Percentiles rank a stretch among this genome's conserved stretches.
Evolutionary conservation across 768 basidiomycete genomes (phyloP).

Genomic region (Russula sp.): DNA sequence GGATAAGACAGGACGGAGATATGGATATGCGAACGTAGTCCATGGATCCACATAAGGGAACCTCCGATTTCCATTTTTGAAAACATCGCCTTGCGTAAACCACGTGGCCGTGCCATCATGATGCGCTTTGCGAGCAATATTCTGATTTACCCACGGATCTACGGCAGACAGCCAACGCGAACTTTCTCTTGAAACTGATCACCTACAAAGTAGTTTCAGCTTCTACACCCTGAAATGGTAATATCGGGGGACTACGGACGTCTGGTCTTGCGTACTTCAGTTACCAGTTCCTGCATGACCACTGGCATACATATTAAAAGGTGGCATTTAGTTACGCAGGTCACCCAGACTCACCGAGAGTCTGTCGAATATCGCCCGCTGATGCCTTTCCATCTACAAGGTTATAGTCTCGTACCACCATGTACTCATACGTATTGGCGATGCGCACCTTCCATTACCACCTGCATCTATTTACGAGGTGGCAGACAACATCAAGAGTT

Average conservation of each 20-base stretch:
- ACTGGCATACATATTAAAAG: too few relatives aligned
- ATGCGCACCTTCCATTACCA: background rate
- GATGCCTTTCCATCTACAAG: background rate
- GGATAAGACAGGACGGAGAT: background rate
- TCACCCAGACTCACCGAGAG: background rate
- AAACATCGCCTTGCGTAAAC: background rate
- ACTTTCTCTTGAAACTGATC: background rate
- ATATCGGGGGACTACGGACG: background rate
- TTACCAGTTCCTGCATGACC: too few relatives aligned
- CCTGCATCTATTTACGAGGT: background rate
- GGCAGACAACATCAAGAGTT: background rate
- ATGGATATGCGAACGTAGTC: background rate
- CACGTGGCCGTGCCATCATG: background rate
- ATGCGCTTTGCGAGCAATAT: background rate
- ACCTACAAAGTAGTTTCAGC: background rate
- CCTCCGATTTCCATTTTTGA: background rate
- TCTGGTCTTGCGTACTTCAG: too few relatives aligned
- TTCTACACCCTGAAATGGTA: background rate
- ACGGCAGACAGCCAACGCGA: background rate
- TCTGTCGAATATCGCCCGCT: background rate
- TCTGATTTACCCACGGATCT: background rate
- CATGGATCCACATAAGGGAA: background rate
- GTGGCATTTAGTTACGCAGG: too few relatives aligned
- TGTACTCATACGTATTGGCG: background rate
- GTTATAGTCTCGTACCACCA: background rate